Evolutionary conservation across 768 basidiomycete genomes (phyloP), one percentile per base, ranked within the genome.

Genomic region (Gloeostereum incarnatum): DNA sequence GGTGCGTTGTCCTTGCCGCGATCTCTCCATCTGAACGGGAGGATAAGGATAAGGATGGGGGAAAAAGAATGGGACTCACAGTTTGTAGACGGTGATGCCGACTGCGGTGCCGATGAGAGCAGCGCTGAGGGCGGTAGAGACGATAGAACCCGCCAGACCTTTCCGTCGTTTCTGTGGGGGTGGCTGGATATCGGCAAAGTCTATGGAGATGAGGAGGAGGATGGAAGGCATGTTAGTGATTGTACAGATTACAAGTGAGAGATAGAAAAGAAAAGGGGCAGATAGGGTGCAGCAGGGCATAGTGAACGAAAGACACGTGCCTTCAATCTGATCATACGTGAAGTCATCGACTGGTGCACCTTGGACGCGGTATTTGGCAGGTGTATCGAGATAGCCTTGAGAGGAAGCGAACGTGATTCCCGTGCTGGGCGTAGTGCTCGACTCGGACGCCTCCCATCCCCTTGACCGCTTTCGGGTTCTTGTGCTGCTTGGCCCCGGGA

Each of bases 31-130:
- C 86, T 87, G 44, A 7, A 31, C 29, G 16, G 20, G 3, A 10
- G 43, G 43, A 36, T 10, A 30, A 33, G 20, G 39, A 23, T 35
- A 36, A 41, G 19, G 24, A 16, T 14, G 34, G 34, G 3, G 20
- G 27, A 24, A 9, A 35, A 29, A 9, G 21, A 19, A 35, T 16
- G 25, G 23, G 13, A 71, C 84, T 65, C 55, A 89, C 87, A 90
- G 64, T 58, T 84, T 75, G 62, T 88, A 91, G 29, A 88, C 84
- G 31, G 86, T 87, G 45, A 89, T 68, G 42, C 87, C 87, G 36
- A 91, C 87, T 11, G 88, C 88, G 16, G 84, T 81, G 41, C 87
- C 84, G 43, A 91, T 84, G 42, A 91, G 71, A 32, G 85, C 88
- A 46, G 87, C 86, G 60, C 73, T 85, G 59, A 90, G 64, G 39